Evolutionary conservation across 208 protist species (phyloP), one percentile per base, ranked within the genome.

Genomic region (Crithidia thermophila): DNA sequence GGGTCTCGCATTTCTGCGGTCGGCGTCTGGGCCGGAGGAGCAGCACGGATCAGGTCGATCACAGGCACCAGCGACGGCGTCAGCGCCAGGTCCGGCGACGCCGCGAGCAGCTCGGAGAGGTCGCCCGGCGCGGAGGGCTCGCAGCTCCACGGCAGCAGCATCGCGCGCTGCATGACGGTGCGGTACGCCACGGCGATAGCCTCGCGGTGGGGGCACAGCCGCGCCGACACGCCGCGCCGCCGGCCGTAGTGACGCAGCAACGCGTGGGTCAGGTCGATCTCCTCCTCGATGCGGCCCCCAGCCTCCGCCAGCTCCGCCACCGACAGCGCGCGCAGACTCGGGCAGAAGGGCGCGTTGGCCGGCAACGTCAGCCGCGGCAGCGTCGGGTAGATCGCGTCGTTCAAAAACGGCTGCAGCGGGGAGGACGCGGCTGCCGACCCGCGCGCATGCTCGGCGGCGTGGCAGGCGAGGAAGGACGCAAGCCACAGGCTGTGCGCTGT

Each of bases 11-110:
- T 10, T 0, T 28, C 51, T 20, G 52, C 30, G 25, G 42, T 49
- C 25, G 27, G 50, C 6, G 34, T 43, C 3, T 60, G 25, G 8
- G 37, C 47, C 10, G 52, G 36, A 7, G 42, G 34, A 0, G 73
- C 55, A 0, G 81, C 37, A 5, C 77, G 71, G 51, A 96, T 85
- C 33, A 91, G 59, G 60, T 94, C 91, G 2, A 96, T 75, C 4
- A 87, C 60, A 13, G 91, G 91, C 14, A 96, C 81, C 34, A 96
- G 75, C 5, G 91, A 91, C 1, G 88, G 86, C n/a, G 93, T 20
- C 16, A 87, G 55, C 11, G 81, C 64, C 21, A 93, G 53, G n/a
- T 87, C 77, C 0, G 78, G 79, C 6, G 73, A 62, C 14, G 56
- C 30, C 45, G 67, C 75, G 4, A 94, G 76, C 34, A 96, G 62